These are phyloP conservation scores for Haplographium delicatum DNA, from an alignment of 495 filamentous ascomycete genomes.

Conservation along the genomic window DNA sequence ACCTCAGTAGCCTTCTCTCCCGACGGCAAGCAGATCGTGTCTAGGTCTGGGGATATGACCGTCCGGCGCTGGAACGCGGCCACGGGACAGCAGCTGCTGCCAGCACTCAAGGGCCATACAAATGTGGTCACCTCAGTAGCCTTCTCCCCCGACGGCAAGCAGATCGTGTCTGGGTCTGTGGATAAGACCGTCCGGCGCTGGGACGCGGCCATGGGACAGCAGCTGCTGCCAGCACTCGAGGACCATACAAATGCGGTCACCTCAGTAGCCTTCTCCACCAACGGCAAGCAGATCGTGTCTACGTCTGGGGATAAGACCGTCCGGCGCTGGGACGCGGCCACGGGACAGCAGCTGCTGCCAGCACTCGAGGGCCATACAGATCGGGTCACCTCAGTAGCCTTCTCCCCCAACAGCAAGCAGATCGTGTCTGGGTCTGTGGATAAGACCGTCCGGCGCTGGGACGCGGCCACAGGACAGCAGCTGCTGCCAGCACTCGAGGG, in stretches of 20 bases:
- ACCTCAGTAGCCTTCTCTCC: constrained; percentile 9
- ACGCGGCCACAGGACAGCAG: too few relatives aligned
- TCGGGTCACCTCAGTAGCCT: neutral
- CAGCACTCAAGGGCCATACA: constrained; percentile 20
- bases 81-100: constrained; percentile 1
- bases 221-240: constrained; percentile 7
- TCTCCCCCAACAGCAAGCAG: constrained; percentile 14
- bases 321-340: constrained; percentile 22
- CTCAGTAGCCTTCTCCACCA: constrained; percentile 9
- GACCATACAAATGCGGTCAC: neutral
- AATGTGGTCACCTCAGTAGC: constrained; percentile 12
- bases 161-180: constrained; percentile 18
- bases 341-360: neutral
- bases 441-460: too few relatives aligned
- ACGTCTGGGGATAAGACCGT: constrained; percentile 8
- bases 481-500: too few relatives aligned
- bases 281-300: constrained; percentile 17
- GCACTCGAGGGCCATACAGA: constrained; percentile 4
- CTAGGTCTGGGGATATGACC: constrained; percentile 1
- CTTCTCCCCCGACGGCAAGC: constrained; percentile 21
- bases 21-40: neutral
- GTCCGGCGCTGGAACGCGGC: constrained; percentile 4
- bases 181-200: constrained; percentile 20
- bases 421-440: too few relatives aligned
- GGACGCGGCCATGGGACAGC: constrained; percentile 17